Evolutionary conservation across 371 early-diverging fungal genomes (phyloP).

Genomic region (Nematocida homosporus): DNA sequence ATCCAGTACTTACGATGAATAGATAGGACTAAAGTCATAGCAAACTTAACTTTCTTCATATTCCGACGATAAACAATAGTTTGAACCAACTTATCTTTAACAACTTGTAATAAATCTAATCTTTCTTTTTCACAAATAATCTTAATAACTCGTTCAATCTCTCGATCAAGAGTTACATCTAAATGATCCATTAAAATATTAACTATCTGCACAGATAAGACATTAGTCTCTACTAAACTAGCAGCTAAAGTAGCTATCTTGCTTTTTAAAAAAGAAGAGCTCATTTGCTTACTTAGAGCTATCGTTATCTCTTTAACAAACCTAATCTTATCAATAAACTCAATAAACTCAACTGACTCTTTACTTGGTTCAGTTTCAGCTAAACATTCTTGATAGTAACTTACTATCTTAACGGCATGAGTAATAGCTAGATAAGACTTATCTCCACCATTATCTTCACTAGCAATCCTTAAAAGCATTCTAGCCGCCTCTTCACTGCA

Average conservation of each 20-base stretch:
- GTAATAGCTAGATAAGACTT: conserved; percentile 43
- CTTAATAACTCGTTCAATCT: neutral
- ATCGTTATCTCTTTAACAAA: conserved; percentile 15
- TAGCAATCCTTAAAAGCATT: conserved; percentile 1
- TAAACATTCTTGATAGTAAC: conserved; percentile 19
- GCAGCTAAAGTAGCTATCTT: conserved; percentile 19
- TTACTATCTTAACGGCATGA: conserved; percentile 25
- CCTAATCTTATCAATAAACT: conserved; percentile 25
- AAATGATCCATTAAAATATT: conserved; percentile 26
- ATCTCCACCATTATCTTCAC: conserved; percentile 22
- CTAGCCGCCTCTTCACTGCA: neutral
- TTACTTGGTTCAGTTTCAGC: neutral
- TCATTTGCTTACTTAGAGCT: conserved; percentile 1
- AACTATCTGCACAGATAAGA: neutral
- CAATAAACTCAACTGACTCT: conserved; percentile 8
- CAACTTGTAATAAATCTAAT: neutral
- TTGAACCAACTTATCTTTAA: conserved; percentile 35
- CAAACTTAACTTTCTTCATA: conserved; percentile 12
- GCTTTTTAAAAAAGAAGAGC: conserved; percentile 15
- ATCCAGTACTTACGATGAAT: conserved; percentile 8
- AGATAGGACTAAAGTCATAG: neutral
- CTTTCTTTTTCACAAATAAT: conserved; percentile 12
- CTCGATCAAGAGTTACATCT: conserved; percentile 3
- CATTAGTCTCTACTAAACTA: neutral
- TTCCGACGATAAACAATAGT: conserved; percentile 30